Conservation (phyloP, 1,139 yeast genomes). For the Trichomonascaceae sp. region DNA sequence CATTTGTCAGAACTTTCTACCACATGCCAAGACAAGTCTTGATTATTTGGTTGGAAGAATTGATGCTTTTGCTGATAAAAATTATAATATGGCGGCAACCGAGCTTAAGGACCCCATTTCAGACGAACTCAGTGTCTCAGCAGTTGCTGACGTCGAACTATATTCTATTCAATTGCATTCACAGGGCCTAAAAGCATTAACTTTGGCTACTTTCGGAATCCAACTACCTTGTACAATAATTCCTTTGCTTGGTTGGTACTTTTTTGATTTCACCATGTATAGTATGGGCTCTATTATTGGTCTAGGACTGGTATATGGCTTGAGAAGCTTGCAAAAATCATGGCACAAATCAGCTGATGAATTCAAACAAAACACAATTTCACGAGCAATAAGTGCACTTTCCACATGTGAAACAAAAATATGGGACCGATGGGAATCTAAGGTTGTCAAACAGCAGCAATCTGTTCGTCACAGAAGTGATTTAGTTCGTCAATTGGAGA, state of each 20-base stretch:
- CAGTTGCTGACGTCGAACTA: constrained; percentile 9
- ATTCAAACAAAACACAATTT: constrained; percentile 25
- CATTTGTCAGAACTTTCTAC: constrained; percentile 23
- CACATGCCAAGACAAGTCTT: constrained; percentile 25
- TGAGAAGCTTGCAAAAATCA: constrained; percentile 29
- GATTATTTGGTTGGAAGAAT: constrained; percentile 33
- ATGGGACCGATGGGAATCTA: constrained; percentile 32
- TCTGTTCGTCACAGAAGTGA: constrained; percentile 19
- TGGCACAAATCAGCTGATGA: constrained; percentile 29
- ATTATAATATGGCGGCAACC: constrained; percentile 11
- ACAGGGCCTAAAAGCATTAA: constrained; percentile 25
- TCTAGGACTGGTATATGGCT: constrained; percentile 35
- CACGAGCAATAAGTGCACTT: constrained; percentile 22
- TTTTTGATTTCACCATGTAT: constrained; percentile 30
- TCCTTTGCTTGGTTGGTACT: constrained; percentile 30
- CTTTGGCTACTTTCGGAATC: constrained; percentile 27
- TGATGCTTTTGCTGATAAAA: constrained; percentile 26
- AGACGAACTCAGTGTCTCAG: constrained; percentile 12
- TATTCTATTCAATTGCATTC: constrained; percentile 26
- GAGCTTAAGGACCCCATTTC: constrained; percentile 10
- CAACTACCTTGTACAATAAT: constrained; percentile 33
- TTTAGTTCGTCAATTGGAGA: constrained; percentile 19
- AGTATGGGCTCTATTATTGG: constrained; percentile 35
- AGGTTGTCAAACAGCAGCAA: constrained; percentile 25
- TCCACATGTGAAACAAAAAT: constrained; percentile 21